phyloP scores from a whole-genome alignment of 2,329 filamentous ascomycete genomes.

The Colletotrichum paranaense region DNA sequence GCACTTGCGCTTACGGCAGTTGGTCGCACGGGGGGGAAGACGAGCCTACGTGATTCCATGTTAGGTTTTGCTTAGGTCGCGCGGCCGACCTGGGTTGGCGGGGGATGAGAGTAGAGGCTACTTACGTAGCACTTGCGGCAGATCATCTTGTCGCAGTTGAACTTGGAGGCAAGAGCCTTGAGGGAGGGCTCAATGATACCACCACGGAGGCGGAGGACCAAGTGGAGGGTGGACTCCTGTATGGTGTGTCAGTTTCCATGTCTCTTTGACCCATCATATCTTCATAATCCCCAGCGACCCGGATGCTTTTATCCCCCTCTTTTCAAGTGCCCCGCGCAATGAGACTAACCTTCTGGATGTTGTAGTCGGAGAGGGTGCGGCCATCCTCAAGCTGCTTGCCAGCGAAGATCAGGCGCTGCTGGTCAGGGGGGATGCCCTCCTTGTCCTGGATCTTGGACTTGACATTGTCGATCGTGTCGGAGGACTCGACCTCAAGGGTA shows the following conservation, averaged over 20 bases:
- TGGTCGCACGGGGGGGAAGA: conserved; percentile 97
- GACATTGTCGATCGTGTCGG: conserved; percentile 99
- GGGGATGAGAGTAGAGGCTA: conserved; percentile 42
- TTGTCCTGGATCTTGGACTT: conserved; percentile 99
- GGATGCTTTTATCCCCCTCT: neutral
- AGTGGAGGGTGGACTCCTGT: conserved; percentile 96
- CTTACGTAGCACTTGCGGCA: conserved; percentile 99
- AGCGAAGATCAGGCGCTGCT: conserved; percentile 98
- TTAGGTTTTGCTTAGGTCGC: neutral
- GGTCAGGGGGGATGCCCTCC: conserved; percentile 98
- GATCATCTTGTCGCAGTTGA: conserved; percentile 99
- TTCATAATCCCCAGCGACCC: neutral
- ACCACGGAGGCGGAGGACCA: conserved; percentile 98
- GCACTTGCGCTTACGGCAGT: conserved; percentile 99
- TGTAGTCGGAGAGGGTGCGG: conserved; percentile 96
- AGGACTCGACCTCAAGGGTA: conserved; percentile 99
- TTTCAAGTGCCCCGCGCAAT: neutral
- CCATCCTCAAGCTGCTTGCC: conserved; percentile 99
- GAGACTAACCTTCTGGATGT: conserved; percentile 92
- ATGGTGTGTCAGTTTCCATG: conserved; percentile 33
- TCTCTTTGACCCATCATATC: neutral
- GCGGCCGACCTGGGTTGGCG: neutral
- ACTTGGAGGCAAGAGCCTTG: conserved; percentile 98
- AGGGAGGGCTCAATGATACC: conserved; percentile 99
- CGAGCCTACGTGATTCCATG: conserved; percentile 66